Base-by-base conservation (phyloP, 192 early-diverging fungal genomes). In the Chytriomyces hyalinus region DNA sequence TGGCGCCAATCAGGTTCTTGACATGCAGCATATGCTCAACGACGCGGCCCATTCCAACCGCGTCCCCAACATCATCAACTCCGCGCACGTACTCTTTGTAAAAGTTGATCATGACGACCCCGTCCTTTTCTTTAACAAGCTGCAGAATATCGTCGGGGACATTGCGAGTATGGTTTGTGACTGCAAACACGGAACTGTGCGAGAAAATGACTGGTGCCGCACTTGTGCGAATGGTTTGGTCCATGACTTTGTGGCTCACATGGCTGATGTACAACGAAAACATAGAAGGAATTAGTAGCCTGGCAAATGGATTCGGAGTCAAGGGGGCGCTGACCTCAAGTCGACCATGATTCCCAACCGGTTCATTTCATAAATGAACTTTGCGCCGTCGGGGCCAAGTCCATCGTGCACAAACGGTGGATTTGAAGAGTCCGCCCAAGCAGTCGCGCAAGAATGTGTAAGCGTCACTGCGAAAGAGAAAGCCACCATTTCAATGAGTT, bases 331-430 rank as follows among this genome's bases (percentile, higher is more conserved):
- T 46, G 69, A 79, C 79, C 79, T 84, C 53, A 91, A 72, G 67
- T 91, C 90, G 13, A 91, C 90, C 83, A 91, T 77, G 89, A 91
- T 89, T 10, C 90, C 90, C 20, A 91, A 60, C 81, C 89, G 75
- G 82, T 92, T 92, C 90, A 92, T 91, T 64, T 92, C 90, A 11
- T 47, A 24, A 26, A 91, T 72, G 17, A 91, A 77, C 28, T 63
- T 66, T 13, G 80, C 67, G 6, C 90, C 90, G 73, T 86, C 90
- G 4, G 63, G 51, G 6, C 87, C 85, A 20, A 92, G 78, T 0
- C 90, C 90, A 60, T 70, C 60, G 57, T 84, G 83, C 43, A 79
- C 75, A 69, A 65, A 80, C 51, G 49, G 73, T 50, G 75, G 80
- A 6, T 78, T 75, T 57, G 81, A 84, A 15, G 83, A 81, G 22